phyloP scores from a whole-genome alignment of 163 green algal species.

The Picocystis sp. region DNA sequence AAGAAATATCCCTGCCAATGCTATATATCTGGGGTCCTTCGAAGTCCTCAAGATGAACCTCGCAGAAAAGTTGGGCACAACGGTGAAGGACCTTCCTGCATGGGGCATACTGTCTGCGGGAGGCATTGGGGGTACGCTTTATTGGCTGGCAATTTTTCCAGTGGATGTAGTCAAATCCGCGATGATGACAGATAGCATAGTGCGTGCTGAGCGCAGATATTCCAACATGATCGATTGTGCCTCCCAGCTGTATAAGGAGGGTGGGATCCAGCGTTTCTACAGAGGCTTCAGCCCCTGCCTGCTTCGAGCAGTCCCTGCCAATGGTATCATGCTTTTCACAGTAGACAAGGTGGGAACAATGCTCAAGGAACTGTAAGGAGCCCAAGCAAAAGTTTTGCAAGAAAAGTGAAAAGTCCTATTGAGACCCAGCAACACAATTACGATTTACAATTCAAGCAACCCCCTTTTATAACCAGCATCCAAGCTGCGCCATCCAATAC shows the following conservation, averaged over 20 bases:
- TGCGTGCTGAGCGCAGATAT: conserved; percentile 49
- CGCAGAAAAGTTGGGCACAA: conserved; percentile 25
- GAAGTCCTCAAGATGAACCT: conserved; percentile 65
- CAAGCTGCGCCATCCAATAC: too few species aligned
- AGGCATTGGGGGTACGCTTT: conserved; percentile 53
- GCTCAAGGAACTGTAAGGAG: conserved; percentile 26
- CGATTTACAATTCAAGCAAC: too few species aligned
- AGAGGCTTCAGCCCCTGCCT: conserved; percentile 80
- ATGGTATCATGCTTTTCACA: conserved; percentile 77
- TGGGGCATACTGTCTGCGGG: conserved; percentile 19
- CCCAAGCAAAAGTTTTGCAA: too few species aligned
- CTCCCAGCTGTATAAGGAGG: conserved; percentile 53
- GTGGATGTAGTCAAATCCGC: conserved; percentile 82
- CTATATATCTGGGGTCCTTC: conserved; percentile 82
- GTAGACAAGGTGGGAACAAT: conserved; percentile 59
- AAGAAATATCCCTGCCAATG: conserved; percentile 78
- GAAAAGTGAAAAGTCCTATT: too few species aligned
- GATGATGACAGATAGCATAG: conserved; percentile 80
- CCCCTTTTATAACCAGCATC: too few species aligned
- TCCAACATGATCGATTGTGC: conserved; percentile 37
- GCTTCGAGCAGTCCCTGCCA: conserved; percentile 66
- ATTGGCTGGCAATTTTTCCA: conserved; percentile 82
- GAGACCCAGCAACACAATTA: too few species aligned
- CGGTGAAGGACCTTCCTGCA: conserved; percentile 24
- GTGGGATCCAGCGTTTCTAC: conserved; percentile 70